These are phyloP conservation scores for Dichotomopilus funicola DNA, from an alignment of 2,329 filamentous ascomycete species.

Conservation along the genomic window DNA sequence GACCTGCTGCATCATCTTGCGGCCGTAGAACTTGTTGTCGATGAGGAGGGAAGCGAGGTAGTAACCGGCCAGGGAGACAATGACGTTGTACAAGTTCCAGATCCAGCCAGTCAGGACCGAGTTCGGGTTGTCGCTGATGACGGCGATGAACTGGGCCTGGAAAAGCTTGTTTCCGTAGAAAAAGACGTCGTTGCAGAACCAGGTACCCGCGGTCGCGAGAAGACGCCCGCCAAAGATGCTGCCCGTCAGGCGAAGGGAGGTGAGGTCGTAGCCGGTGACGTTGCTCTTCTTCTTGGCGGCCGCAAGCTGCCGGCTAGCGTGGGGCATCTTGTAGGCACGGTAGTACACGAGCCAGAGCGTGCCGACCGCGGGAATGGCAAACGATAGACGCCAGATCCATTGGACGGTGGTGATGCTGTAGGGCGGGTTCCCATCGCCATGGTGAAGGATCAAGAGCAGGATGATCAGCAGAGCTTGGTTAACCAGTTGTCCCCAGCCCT, in stretches of 20 bases:
- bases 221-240: slow-evolving; percentile 80
- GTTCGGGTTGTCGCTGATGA: slow-evolving; percentile 61
- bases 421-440: slow-evolving; percentile 65
- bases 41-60: slow-evolving; percentile 84
- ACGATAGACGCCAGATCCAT: slow-evolving; percentile 87
- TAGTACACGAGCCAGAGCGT: slow-evolving; percentile 96
- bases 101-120: slow-evolving; percentile 83
- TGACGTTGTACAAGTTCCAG: slow-evolving; percentile 88
- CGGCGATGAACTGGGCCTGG: slow-evolving; percentile 81
- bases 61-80: slow-evolving; percentile 80
- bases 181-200: slow-evolving; percentile 97
- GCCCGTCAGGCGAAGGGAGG: slow-evolving; percentile 72
- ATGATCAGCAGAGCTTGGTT: slow-evolving; percentile 90
- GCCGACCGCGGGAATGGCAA: slow-evolving; percentile 82
- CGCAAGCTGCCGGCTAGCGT: slow-evolving; percentile 75
- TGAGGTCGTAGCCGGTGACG: slow-evolving; percentile 88
- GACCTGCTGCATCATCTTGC: slow-evolving; percentile 92
- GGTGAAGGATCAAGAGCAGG: slow-evolving; percentile 81
- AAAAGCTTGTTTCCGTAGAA: slow-evolving; percentile 99
- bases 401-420: slow-evolving; percentile 74
- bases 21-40: slow-evolving; percentile 93
- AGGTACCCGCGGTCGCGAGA: slow-evolving; percentile 76
- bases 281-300: slow-evolving; percentile 77
- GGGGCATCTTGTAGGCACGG: slow-evolving; percentile 89
- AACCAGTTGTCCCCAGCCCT: slow-evolving; percentile 93